A percentile compares a stretch with the other conserved stretches of the same genome.
phyloP scores from a whole-genome alignment of 2,329 filamentous ascomycete genomes.

The Fusarium subtropicale region DNA sequence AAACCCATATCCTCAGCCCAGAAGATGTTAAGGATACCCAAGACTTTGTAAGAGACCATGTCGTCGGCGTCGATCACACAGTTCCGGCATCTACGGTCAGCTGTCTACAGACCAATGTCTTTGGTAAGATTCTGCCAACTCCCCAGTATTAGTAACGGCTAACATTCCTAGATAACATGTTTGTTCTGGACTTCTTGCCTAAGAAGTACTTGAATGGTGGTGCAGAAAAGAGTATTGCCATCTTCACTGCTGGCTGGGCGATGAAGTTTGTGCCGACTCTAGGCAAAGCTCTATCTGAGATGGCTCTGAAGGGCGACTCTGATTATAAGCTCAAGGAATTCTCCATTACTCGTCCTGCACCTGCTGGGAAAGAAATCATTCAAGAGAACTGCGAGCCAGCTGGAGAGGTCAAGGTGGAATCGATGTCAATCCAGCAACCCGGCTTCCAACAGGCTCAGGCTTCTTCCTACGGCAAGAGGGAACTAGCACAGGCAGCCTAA shows the following conservation, averaged over 20 bases:
- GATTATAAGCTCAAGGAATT: conserved; percentile 22
- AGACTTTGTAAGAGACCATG: conserved; percentile 25
- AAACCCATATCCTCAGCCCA: conserved; percentile 1
- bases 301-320: conserved; percentile 22
- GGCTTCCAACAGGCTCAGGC: background rate
- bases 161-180: conserved; percentile 28
- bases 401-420: background rate
- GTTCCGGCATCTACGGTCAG: conserved; percentile 24
- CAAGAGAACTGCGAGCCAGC: background rate
- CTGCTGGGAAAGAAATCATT: conserved; percentile 24
- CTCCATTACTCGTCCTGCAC: conserved; percentile 16
- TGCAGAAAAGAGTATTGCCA: conserved; percentile 18
- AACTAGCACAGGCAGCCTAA: background rate
- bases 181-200: conserved; percentile 36
- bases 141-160: accelerated
- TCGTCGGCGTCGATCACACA: conserved; percentile 23
- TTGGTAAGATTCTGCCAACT: background rate
- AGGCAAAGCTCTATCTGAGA: conserved; percentile 27
- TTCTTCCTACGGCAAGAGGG: conserved; percentile 1
- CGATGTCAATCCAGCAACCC: background rate
- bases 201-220: conserved; percentile 22
- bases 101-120: conserved; percentile 30
- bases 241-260: conserved; percentile 34
- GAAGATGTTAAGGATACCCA: conserved; percentile 22
- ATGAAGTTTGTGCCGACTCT: conserved; percentile 39